These are phyloP conservation scores for Boletus semigastroideus DNA, from an alignment of 1,284 basidiomycete species.

Conservation along the genomic window DNA sequence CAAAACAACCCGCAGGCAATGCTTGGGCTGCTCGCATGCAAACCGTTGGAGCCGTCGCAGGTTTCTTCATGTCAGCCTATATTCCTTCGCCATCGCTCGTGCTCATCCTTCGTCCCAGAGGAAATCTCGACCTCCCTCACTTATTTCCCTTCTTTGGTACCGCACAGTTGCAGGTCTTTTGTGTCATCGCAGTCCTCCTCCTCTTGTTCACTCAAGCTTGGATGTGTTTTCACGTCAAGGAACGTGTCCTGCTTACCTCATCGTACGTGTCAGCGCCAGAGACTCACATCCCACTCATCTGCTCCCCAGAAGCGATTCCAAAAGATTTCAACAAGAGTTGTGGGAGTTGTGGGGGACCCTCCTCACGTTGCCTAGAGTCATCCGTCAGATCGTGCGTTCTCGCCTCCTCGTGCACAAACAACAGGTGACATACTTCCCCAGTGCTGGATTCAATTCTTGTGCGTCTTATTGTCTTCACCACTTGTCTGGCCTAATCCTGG, in stretches of 20 bases:
- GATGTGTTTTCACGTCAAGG: constrained; percentile 69
- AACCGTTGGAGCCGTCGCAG: constrained; percentile 77
- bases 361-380: constrained; percentile 67
- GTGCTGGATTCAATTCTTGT: constrained; percentile 89
- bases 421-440: constrained; percentile 28
- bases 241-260: constrained; percentile 67
- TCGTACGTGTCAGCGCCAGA: constrained; percentile 31
- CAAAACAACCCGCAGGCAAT: constrained; percentile 82
- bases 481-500: constrained; percentile 6
- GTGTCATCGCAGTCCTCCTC: constrained; percentile 54
- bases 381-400: constrained; percentile 72
- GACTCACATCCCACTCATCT: constrained; percentile 13
- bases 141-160: constrained; percentile 71
- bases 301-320: constrained; percentile 24
- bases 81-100: not conserved
- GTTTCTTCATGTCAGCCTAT: constrained; percentile 80
- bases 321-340: constrained; percentile 52
- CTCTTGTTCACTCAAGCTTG: constrained; percentile 54
- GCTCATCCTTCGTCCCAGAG: constrained; percentile 40
- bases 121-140: constrained; percentile 69
- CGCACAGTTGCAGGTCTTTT: constrained; percentile 78
- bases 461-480: constrained; percentile 31
- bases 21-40: constrained; percentile 95
- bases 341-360: constrained; percentile 70
- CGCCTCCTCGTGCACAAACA: constrained; percentile 7